Evolutionary conservation across 225 moss, liverwort and hornwort species (phyloP).

Genomic region (Ulota crispa): DNA sequence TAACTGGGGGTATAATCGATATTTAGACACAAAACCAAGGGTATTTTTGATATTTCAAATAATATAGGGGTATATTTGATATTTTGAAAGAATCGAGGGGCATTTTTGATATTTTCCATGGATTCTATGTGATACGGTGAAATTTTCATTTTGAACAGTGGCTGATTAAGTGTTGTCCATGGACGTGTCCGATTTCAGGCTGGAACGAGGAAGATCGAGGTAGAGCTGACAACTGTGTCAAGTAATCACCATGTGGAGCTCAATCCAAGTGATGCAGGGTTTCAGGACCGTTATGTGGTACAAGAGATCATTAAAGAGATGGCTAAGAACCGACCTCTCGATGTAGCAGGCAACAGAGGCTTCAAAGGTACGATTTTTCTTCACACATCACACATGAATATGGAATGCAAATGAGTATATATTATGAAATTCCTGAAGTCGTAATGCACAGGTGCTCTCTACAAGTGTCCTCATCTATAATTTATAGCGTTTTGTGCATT

Average conservation of each 20-base stretch:
- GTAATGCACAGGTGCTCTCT: not conserved
- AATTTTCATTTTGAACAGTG: not conserved
- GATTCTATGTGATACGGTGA: not conserved
- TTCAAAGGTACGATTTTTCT: conserved; percentile 64
- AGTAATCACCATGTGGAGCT: conserved; percentile 94
- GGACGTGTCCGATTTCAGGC: conserved; percentile 42
- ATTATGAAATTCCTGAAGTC: not conserved
- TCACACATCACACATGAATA: not conserved
- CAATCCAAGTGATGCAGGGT: conserved; percentile 94
- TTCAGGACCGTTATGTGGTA: conserved; percentile 88
- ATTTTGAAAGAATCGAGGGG: too few species aligned
- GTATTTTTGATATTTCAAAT: too few species aligned
- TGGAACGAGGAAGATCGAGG: conserved; percentile 76
- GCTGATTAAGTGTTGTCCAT: not conserved
- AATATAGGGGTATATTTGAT: too few species aligned
- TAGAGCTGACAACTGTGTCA: conserved; percentile 81
- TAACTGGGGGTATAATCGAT: too few species aligned
- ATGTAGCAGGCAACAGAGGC: conserved; percentile 75
- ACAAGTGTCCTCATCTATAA: not conserved
- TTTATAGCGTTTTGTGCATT: not conserved
- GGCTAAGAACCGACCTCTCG: conserved; percentile 82
- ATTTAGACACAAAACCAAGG: too few species aligned
- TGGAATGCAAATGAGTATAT: not conserved
- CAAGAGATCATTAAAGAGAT: conserved; percentile 94
- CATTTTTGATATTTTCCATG: too few species aligned